These are phyloP conservation scores for Leccinum longicurvipes DNA, from an alignment of 768 basidiomycete species.

Conservation along the genomic window DNA sequence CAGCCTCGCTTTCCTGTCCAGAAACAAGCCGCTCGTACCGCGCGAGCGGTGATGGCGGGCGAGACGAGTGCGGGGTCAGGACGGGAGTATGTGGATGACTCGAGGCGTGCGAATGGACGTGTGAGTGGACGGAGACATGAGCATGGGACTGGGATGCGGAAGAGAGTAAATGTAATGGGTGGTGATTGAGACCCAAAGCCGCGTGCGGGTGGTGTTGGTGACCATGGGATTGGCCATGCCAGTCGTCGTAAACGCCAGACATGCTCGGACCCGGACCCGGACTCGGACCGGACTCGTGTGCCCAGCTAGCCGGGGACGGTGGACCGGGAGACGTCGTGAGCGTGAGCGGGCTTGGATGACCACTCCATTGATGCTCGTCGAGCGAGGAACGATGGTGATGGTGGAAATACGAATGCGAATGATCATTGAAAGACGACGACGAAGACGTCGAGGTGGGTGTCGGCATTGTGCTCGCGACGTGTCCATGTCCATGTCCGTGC, in stretches of 20 bases:
- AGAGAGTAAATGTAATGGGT: background rate
- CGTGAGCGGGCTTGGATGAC: background rate
- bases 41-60: conserved; percentile 25
- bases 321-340: background rate
- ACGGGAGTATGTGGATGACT: background rate
- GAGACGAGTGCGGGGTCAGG: conserved; percentile 9
- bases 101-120: background rate
- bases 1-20: conserved; percentile 79
- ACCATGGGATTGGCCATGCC: background rate
- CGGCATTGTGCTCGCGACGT: background rate
- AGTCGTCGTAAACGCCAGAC: background rate
- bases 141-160: background rate
- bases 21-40: conserved; percentile 82
- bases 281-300: background rate
- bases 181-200: too few species aligned
- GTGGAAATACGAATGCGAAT: background rate
- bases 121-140: background rate
- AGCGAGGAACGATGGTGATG: background rate
- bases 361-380: background rate
- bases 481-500: background rate
- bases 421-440: conserved; percentile 30
- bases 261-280: background rate
- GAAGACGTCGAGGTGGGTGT: conserved; percentile 17
- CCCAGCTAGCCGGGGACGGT: background rate
- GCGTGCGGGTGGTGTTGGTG: too few species aligned